phyloP scores from a whole-genome alignment of 306 rosid genomes.

The Inga laurina region DNA sequence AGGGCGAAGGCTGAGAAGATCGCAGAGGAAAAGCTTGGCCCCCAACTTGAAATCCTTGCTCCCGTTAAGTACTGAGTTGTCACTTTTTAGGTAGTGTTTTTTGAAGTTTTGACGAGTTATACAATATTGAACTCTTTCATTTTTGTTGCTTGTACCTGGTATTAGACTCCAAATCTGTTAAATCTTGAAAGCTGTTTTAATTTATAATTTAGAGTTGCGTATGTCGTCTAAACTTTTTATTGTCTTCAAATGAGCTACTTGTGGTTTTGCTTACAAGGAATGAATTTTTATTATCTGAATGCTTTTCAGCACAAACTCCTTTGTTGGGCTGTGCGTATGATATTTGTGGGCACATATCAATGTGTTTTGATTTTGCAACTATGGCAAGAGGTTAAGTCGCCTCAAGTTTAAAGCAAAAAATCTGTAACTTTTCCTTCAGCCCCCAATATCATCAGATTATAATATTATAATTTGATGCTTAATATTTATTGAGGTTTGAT shows the following conservation, averaged over 20 bases:
- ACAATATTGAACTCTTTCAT: constrained; percentile 19
- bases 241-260: not conserved
- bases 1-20: constrained; percentile 66
- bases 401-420: no score
- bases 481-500: no score
- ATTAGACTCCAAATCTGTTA: constrained; percentile 5
- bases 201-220: not conserved
- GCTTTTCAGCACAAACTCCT: not conserved
- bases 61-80: constrained; percentile 62
- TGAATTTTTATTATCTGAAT: not conserved
- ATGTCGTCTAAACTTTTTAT: not conserved
- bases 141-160: constrained; percentile 32
- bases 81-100: not conserved
- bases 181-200: not conserved
- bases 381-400: not conserved
- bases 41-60: constrained; percentile 64
- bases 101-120: constrained; percentile 24
- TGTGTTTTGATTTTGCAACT: not conserved
- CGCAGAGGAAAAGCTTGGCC: constrained; percentile 72
- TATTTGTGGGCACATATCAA: not conserved
- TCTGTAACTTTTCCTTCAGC: no score
- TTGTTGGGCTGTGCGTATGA: not conserved
- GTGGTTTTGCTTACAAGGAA: not conserved
- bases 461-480: no score
- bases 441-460: no score